Base-by-base conservation (phyloP, 495 filamentous ascomycete species). In the Aspergillus steynii region DNA sequence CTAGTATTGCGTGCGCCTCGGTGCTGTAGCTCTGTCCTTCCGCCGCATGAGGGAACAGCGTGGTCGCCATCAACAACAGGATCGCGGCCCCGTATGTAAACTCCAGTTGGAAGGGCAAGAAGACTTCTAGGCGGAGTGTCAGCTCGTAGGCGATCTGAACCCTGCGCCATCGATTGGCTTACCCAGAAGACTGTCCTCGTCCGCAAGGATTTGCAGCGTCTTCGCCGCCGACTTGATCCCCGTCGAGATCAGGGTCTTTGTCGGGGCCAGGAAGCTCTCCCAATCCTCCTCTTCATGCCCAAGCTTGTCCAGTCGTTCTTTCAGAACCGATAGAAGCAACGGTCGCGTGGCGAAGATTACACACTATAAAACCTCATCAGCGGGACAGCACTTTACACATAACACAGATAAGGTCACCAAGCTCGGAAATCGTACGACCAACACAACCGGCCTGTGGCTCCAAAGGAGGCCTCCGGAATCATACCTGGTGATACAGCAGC, bases 91-190 rank as follows among this genome's bases (percentile, higher is more conserved):
- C 72, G 56, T 71, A 76, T n/a, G 70, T 73, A 42, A 74, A 67
- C 65, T 78, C 76, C 20, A 75, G 63, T 12, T 78, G 70, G 56
- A 74, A 78, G 9, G 73, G 71, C 12, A 78, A 67, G 60, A 78
- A 78, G 14, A 67, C 67, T 62, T 78, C 76, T 77, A 20, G 5
- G 42, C 57, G 27, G 9, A 5, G 42, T 47, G 29, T 56, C 27
- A 56, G 50, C 15, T 20, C 25, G 12, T 25, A 31, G 49, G 29
- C 6, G 29, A 29, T 48, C 29, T 46, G 26, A 26, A 37, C 20
- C 20, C 20, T 20, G 25, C 4, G n/a, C 12, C 20, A 57, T 34
- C 31, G 51, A 47, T 20, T 49, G 29, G 53, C 63, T 29, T 66
- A 76, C 75, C 74, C 5, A 78, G 68, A 47, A 77, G 58, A 52